Evolutionary conservation across 2,329 filamentous ascomycete species (phyloP), one percentile per base, ranked within the genome.

Genomic region (Teratosphaeria pseudoeucalypti): DNA sequence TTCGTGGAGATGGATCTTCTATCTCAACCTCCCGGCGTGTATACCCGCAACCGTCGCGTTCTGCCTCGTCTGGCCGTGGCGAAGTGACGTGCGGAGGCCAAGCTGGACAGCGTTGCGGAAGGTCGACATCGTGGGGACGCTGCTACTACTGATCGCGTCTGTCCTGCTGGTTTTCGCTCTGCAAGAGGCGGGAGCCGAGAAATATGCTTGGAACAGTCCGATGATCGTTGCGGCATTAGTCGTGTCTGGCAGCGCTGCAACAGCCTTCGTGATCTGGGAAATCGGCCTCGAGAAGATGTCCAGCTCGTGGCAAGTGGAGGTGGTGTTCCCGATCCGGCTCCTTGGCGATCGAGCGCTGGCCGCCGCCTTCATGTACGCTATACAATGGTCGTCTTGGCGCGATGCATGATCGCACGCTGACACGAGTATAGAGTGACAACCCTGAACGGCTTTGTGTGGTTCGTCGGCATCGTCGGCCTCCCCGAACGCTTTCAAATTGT

Each of bases 81-180:
- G 52, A 23, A 6, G 52, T 6, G 19, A 53, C 52, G 12, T 53
- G 6, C 52, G 52, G 16, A 59, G 16, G 32, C 63, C 66, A 16
- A 61, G 74, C 37, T 43, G 3, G 68, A 77, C 53, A 72, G 71
- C 32, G 72, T 76, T 37, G 68, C 74, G 3, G 82, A 79, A 78
- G 76, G 72, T 85, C 47, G 83, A 85, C 63, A 76, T 79, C 57
- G 52, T 80, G 3, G 82, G 82, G 11, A 80, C 80, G 0, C 62
- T 80, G n/a, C 73, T 85, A 26, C 71, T 83, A 12, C 75, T 85
- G 9, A 72, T 78, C 2, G 78, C 81, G 1, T 78, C 82, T 0
- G 78, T 82, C 0, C 74, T 85, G 2, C 74, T 84, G 4, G 80
- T 84, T 0, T 84, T 83, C 63, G 74, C 82, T 1, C 83, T 85